Base-by-base conservation (phyloP, 345 rosid genomes). In the Citrus hindsii region DNA sequence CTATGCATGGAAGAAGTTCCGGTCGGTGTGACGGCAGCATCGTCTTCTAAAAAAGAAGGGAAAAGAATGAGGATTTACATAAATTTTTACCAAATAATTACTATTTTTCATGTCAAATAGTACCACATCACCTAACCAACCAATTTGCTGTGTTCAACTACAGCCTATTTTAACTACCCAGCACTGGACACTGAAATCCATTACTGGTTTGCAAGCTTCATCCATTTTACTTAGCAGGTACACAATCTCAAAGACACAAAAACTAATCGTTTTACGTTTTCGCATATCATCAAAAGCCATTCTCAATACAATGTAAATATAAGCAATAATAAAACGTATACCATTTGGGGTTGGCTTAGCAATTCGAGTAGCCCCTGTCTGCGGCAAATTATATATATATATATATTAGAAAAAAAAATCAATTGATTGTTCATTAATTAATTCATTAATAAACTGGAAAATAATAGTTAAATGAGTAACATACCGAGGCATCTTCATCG, bases 331-430 rank as follows among this genome's bases (percentile, higher is more conserved):
- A 68, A 30, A n/a, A 73, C 19, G 12, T 2, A 27, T 85, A 88
- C 95, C 95, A 4, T 53, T 74, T 0, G 94, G 98, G 22, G 96
- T 92, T 60, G 91, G 97, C 73, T 93, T 95, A 21, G 98, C 96
- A 53, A 90, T 83, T 46, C 83, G 89, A 4, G 80, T 79, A 76
- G 87, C 82, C 84, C 86, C 94, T 69, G 80, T 84, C 94, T 86
- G 92, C 74, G 77, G 37, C 73, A 84, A 75, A 74, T 60, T 12
- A 2, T 32, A 30, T 2, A 30, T 32, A 30, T 2, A 30, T 3
- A 30, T 32, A 32, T 32, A 30, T 33, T 33, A 56, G 33, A 40
- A 9, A 14, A 18, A 71, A 32, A 56, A 30, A 10, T 40, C 9
- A 71, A 71, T 48, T 18, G 35, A 65, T 64, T 74, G 48, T 51